A percentile compares a stretch with the other conserved stretches of the same genome.
Evolutionary conservation across 2,329 filamentous ascomycete species (phyloP).

Genomic region (Arthrobotrys entomopaga): DNA sequence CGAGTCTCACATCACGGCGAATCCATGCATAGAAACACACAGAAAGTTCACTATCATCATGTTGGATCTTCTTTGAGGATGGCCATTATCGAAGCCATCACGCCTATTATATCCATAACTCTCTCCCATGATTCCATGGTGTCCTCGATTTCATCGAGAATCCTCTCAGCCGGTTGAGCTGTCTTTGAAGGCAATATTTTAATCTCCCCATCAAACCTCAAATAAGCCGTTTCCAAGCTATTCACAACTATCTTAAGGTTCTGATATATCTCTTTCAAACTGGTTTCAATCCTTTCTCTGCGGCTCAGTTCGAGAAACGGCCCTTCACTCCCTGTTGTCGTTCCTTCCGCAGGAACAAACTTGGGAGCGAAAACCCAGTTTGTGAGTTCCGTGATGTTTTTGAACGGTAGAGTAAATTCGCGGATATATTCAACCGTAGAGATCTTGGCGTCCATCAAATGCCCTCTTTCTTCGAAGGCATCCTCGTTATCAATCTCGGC

Average conservation of each 20-base stretch:
- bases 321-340: not conserved
- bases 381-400: not conserved
- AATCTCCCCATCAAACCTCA: conserved; percentile 5
- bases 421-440: conserved; percentile 33
- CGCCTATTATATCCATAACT: conserved; percentile 22
- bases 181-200: not conserved
- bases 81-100: conserved; percentile 15
- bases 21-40: no score
- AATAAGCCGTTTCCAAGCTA: not conserved
- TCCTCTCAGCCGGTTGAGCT: not conserved
- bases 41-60: no score
- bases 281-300: conserved; percentile 18
- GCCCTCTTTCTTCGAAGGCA: not conserved
- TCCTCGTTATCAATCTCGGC: conserved; percentile 27
- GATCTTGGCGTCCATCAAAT: conserved; percentile 11
- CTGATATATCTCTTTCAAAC: conserved; percentile 13
- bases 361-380: conserved; percentile 22
- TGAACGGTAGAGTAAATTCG: conserved; percentile 19
- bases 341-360: not conserved
- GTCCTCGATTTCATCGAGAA: conserved; percentile 1
- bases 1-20: no score
- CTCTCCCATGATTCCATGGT: conserved; percentile 17
- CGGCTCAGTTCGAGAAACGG: conserved; percentile 12
- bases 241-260: not conserved
- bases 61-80: conserved; percentile 8